A percentile compares a stretch with the other conserved stretches of the same genome.
Evolutionary conservation across 2,329 filamentous ascomycete genomes (phyloP).

Genomic region (Venturia asperata): DNA sequence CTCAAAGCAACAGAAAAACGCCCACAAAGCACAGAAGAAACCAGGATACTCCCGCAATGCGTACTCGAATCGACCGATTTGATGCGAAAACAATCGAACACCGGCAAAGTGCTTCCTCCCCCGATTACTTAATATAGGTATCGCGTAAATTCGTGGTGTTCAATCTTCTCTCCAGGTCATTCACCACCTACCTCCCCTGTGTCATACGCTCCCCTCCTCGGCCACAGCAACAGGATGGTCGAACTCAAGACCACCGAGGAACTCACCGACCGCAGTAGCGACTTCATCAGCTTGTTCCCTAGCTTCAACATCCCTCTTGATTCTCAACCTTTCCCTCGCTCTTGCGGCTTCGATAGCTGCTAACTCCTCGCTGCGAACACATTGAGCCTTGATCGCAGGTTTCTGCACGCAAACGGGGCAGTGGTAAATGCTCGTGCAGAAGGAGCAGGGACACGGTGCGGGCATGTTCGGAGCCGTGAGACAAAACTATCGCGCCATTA

Average conservation of each 20-base stretch:
- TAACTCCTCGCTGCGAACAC: slow-evolving; percentile 31
- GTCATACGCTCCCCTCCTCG: neutral
- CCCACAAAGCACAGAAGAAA: neutral
- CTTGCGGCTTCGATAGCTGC: slow-evolving; percentile 16
- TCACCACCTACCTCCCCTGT: neutral
- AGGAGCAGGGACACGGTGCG: slow-evolving; percentile 33
- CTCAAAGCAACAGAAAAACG: neutral
- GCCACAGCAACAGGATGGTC: slow-evolving; percentile 6
- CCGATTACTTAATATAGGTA: neutral
- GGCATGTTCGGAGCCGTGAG: slow-evolving; percentile 28
- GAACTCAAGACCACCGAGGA: slow-evolving; percentile 2
- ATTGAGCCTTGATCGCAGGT: slow-evolving; percentile 30
- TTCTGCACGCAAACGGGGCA: slow-evolving; percentile 34
- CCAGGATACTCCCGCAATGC: slow-evolving; percentile 4
- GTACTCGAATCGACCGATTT: neutral
- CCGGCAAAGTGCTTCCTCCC: neutral
- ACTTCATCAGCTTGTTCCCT: slow-evolving; percentile 16
- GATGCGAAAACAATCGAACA: neutral
- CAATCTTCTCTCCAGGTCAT: neutral
- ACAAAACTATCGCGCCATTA: slow-evolving; percentile 21
- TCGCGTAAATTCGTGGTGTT: neutral
- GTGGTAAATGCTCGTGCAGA: slow-evolving; percentile 35
- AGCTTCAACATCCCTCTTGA: slow-evolving; percentile 8
- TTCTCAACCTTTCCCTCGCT: slow-evolving; percentile 12
- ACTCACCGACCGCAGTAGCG: slow-evolving; percentile 14